A percentile compares a stretch with the other conserved stretches of the same genome.
phyloP scores from a whole-genome alignment of 768 basidiomycete genomes.

The Tulasnella sp. region DNA sequence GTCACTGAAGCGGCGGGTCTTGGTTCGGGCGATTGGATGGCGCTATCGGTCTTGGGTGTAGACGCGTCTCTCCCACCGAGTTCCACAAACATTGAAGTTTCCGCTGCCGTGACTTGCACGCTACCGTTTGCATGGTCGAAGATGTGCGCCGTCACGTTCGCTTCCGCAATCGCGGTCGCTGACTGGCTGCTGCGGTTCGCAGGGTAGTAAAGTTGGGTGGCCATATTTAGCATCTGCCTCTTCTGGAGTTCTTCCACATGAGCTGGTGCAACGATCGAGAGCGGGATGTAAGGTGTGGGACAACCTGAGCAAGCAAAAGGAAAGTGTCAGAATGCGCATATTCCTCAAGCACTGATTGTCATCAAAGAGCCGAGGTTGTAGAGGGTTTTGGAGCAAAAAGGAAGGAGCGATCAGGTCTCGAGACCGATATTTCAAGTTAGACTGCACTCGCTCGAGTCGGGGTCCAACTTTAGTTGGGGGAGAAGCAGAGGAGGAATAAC shows the following conservation, averaged over 20 bases:
- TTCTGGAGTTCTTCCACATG: conserved; percentile 52
- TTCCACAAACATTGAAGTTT: neutral
- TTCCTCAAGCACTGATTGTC: neutral
- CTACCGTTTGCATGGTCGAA: neutral
- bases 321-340: neutral
- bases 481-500: conserved; percentile 8
- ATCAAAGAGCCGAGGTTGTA: neutral
- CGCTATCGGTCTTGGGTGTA: neutral
- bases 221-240: conserved; percentile 47
- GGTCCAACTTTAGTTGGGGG: neutral
- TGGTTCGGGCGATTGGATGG: conserved; percentile 14
- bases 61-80: neutral
- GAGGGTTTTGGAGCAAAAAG: neutral
- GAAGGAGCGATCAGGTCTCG: conserved; percentile 25
- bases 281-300: conserved; percentile 56
- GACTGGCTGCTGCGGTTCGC: neutral
- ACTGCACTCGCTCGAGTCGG: neutral
- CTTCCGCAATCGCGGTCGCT: neutral
- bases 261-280: conserved; percentile 61
- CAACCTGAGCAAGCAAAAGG: conserved; percentile 45
- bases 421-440: conserved; percentile 13
- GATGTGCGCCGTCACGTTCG: neutral
- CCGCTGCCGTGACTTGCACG: neutral
- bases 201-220: neutral
- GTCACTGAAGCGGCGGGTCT: conserved; percentile 3